These are phyloP conservation scores for Penicillium ucsense DNA, from an alignment of 495 filamentous ascomycete species.

Conservation along the genomic window DNA sequence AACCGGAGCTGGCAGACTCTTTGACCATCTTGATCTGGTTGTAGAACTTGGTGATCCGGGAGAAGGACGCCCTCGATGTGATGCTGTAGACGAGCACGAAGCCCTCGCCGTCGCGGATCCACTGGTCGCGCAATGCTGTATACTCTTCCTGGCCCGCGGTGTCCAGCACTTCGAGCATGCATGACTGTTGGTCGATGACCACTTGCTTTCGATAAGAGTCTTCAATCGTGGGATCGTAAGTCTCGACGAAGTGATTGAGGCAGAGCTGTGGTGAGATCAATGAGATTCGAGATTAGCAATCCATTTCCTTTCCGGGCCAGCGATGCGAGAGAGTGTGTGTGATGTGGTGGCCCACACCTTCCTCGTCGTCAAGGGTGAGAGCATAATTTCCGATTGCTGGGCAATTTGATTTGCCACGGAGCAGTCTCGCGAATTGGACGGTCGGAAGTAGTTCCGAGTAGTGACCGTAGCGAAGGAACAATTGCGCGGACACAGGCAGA, in stretches of 20 bases:
- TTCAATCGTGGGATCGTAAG: slow-evolving; percentile 95
- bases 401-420: background rate
- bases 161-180: slow-evolving; percentile 97
- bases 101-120: slow-evolving; percentile 96
- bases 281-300: background rate
- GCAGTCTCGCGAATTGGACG: too few species aligned
- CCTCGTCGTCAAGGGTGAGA: too few species aligned
- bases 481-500: too few species aligned
- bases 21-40: slow-evolving; percentile 96
- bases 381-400: too few species aligned
- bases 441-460: too few species aligned
- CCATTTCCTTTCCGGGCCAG: background rate
- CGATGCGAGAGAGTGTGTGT: too few species aligned
- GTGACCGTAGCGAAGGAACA: too few species aligned
- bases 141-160: slow-evolving; percentile 99
- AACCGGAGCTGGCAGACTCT: slow-evolving; percentile 72
- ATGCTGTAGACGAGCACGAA: slow-evolving; percentile 98
- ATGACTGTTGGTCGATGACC: slow-evolving; percentile 90
- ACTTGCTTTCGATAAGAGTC: slow-evolving; percentile 98
- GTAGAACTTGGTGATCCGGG: slow-evolving; percentile 89
- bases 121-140: slow-evolving; percentile 92
- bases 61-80: slow-evolving; percentile 88
- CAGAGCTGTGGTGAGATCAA: slow-evolving; percentile 44
- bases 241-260: slow-evolving; percentile 72
- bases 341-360: too few species aligned